A percentile compares a stretch with the other conserved stretches of the same genome.
phyloP scores from a whole-genome alignment of 2,329 filamentous ascomycete species.

The Verticillium isaacii region DNA sequence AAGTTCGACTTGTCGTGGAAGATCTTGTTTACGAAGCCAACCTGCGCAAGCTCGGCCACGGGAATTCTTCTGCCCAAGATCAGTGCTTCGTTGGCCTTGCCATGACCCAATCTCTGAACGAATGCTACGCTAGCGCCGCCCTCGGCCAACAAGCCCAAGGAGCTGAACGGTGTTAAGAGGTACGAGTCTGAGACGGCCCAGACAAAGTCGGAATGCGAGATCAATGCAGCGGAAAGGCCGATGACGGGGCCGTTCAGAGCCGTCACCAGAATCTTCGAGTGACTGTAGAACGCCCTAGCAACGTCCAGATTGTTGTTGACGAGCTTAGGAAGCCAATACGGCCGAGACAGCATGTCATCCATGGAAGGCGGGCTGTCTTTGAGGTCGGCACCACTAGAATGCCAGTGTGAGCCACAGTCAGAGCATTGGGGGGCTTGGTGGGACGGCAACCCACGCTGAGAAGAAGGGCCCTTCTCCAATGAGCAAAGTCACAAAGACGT shows the following conservation, averaged over 20 bases:
- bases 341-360: background rate
- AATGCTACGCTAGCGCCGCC: constrained; percentile 68
- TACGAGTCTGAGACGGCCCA: constrained; percentile 72
- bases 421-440: background rate
- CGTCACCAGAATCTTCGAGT: constrained; percentile 78
- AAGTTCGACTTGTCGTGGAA: constrained; percentile 31
- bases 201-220: constrained; percentile 76
- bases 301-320: background rate
- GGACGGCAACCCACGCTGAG: background rate
- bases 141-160: constrained; percentile 74
- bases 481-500: background rate
- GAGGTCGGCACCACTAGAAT: background rate
- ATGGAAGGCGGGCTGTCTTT: background rate
- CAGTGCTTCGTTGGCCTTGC: constrained; percentile 77
- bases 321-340: background rate
- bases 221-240: constrained; percentile 70
- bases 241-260: constrained; percentile 79
- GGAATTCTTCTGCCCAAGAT: constrained; percentile 73
- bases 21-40: constrained; percentile 76
- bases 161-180: constrained; percentile 76
- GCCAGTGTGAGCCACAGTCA: background rate
- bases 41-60: constrained; percentile 62
- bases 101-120: constrained; percentile 67
- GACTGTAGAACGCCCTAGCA: constrained; percentile 41
- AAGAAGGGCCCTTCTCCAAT: background rate